A percentile compares a stretch with the other conserved stretches of the same genome.
Evolutionary conservation across 306 rosid species (phyloP).

Genomic region (Heteromeles arbutifolia): DNA sequence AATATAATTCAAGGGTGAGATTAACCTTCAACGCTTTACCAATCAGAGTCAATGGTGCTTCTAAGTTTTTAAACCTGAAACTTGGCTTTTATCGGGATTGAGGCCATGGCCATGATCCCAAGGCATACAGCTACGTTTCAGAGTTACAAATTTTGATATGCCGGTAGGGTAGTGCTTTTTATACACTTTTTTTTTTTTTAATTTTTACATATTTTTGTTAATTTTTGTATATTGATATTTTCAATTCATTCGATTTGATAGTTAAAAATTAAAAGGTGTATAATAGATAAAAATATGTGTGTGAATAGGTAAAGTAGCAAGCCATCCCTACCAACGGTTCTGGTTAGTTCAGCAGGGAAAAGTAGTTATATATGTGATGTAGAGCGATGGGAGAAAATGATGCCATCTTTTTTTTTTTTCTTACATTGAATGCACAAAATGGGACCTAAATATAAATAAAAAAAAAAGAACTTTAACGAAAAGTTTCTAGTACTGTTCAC

Average conservation of each 20-base stretch:
- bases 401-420: not conserved
- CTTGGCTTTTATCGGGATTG: not conserved
- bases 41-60: no score
- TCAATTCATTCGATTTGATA: no score
- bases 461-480: no score
- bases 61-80: not conserved
- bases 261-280: no score
- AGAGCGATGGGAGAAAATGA: not conserved
- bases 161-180: not conserved
- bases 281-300: no score
- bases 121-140: not conserved
- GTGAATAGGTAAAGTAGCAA: not conserved
- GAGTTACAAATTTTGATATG: not conserved
- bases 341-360: not conserved
- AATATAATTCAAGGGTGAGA: no score
- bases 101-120: not conserved
- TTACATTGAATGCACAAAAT: not conserved
- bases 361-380: not conserved
- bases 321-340: not conserved
- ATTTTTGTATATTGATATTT: no score
- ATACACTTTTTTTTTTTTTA: no score
- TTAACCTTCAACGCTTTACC: no score
- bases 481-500: no score
- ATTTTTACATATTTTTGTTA: no score
- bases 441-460: not conserved